Percentiles rank a stretch among this genome's conserved stretches.
phyloP scores from a whole-genome alignment of 805 yeast species.

The Candida gorgasii region DNA sequence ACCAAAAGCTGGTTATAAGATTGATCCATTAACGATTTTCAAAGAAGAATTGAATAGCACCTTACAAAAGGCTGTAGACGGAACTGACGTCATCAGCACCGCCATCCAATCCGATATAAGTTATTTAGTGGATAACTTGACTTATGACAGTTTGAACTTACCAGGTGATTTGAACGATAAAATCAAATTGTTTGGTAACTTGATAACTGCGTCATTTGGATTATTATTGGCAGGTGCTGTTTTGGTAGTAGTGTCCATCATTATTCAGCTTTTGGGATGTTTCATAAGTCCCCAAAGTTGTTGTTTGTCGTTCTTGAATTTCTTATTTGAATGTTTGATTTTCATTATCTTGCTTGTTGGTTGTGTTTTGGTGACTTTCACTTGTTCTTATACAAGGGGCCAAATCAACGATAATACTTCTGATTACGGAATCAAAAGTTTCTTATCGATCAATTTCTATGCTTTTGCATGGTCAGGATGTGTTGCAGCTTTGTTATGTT shows the following conservation, averaged over 20 bases:
- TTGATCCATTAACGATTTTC: conserved; percentile 50
- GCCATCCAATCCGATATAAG: conserved; percentile 22
- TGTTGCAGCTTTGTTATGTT: conserved; percentile 41
- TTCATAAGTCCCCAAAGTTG: conserved; percentile 45
- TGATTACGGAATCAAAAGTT: conserved; percentile 56
- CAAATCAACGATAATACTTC: conserved; percentile 50
- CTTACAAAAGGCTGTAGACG: conserved; percentile 23
- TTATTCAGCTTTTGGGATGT: conserved; percentile 46
- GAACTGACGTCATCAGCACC: conserved; percentile 27
- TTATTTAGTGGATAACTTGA: conserved; percentile 24
- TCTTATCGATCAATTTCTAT: conserved; percentile 50
- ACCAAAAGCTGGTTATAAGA: conserved; percentile 55
- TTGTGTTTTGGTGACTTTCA: conserved; percentile 64
- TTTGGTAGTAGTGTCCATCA: conserved; percentile 46
- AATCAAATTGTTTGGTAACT: conserved; percentile 41
- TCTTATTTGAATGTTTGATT: conserved; percentile 45
- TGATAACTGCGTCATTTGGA: conserved; percentile 59
- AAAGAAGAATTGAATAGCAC: conserved; percentile 33
- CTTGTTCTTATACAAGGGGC: conserved; percentile 49
- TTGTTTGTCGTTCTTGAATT: conserved; percentile 47
- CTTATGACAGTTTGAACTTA: conserved; percentile 39
- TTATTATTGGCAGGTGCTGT: conserved; percentile 32
- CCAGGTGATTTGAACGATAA: conserved; percentile 57
- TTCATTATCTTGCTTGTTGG: conserved; percentile 46
- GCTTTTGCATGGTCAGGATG: conserved; percentile 68